Conservation (phyloP, 257 asterid species). For the Capsicum pubescens region DNA sequence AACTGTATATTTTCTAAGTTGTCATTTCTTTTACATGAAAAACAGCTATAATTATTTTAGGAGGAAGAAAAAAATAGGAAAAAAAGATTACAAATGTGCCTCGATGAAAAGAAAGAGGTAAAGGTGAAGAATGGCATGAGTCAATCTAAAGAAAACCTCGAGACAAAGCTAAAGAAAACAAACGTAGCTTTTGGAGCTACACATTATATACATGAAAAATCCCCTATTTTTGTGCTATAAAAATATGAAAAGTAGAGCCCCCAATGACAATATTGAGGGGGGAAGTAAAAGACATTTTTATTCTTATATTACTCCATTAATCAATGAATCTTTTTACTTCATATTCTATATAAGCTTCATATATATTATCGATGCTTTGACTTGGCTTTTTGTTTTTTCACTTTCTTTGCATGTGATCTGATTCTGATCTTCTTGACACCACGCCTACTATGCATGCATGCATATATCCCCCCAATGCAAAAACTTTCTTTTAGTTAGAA, state of each 20-base stretch:
- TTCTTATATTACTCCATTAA: background rate
- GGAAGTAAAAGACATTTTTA: background rate
- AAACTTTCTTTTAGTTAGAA: background rate
- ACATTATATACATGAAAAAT: background rate
- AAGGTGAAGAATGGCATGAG: background rate
- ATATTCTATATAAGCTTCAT: background rate
- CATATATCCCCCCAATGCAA: background rate
- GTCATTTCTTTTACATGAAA: too few species aligned
- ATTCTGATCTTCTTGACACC: background rate
- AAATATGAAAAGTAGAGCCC: conserved; percentile 19
- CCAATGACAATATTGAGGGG: background rate
- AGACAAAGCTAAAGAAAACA: conserved; percentile 28
- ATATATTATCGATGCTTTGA: conserved; percentile 26
- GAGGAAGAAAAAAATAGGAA: background rate
- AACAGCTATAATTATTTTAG: too few species aligned
- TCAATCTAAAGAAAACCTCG: conserved; percentile 23
- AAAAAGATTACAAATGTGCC: background rate
- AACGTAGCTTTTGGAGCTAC: background rate
- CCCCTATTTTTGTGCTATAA: background rate
- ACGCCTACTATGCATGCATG: conserved; percentile 8
- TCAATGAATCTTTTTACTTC: background rate
- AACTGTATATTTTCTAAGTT: background rate
- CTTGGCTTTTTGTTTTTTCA: background rate
- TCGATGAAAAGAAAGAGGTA: background rate
- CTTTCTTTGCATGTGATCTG: conserved; percentile 1